Percentiles rank a stretch among this genome's conserved stretches.
Conservation (phyloP, 805 yeast species). For the Yarrowia deformans region DNA sequence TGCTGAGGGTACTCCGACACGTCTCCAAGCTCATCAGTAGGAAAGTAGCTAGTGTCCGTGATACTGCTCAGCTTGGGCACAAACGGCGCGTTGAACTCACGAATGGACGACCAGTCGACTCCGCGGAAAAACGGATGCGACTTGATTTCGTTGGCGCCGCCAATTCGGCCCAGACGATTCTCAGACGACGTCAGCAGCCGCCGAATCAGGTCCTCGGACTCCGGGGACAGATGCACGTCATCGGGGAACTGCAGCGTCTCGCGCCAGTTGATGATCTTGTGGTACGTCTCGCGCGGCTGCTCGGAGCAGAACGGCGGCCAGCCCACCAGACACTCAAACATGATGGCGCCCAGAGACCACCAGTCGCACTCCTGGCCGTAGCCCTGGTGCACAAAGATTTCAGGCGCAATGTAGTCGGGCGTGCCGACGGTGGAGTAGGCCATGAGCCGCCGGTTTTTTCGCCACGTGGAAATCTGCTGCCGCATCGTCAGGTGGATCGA, state of each 20-base stretch:
- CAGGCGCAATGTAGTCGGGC: constrained; percentile 96
- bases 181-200: constrained; percentile 79
- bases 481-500: constrained; percentile 95
- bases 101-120: constrained; percentile 91
- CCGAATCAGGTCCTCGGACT: constrained; percentile 85
- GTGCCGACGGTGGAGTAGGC: constrained; percentile 97
- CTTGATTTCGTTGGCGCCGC: constrained; percentile 92
- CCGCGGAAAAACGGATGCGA: constrained; percentile 92
- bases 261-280: constrained; percentile 90
- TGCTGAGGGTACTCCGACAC: constrained; percentile 89
- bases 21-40: constrained; percentile 93
- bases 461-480: constrained; percentile 96
- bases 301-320: constrained; percentile 98
- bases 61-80: constrained; percentile 89
- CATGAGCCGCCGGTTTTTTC: constrained; percentile 88
- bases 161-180: constrained; percentile 79
- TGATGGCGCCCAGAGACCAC: constrained; percentile 97
- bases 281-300: constrained; percentile 91
- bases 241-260: constrained; percentile 89
- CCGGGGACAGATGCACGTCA: constrained; percentile 86
- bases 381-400: constrained; percentile 89
- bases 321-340: constrained; percentile 93
- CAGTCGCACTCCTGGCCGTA: constrained; percentile 97
- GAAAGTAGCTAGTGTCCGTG: constrained; percentile 97
- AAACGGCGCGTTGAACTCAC: constrained; percentile 90